These are phyloP conservation scores for Ceratocystis cacaofunesta DNA, from an alignment of 2,329 filamentous ascomycete genomes.

Conservation along the genomic window DNA sequence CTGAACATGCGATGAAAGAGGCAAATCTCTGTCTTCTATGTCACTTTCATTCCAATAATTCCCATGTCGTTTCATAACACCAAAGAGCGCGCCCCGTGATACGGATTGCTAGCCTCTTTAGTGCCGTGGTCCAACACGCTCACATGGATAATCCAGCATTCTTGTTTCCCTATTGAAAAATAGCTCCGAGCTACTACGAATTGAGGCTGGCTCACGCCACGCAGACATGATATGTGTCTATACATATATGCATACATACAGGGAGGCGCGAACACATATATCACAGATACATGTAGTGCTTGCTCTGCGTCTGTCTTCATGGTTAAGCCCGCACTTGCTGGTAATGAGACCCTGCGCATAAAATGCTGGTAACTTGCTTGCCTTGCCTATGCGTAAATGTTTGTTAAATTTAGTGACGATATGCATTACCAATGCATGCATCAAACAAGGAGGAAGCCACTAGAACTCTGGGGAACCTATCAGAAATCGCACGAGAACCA, in stretches of 20 bases:
- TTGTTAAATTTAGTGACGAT: background rate
- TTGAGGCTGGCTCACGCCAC: background rate
- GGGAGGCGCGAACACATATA: no score
- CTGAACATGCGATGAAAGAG: constrained; percentile 3
- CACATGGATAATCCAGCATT: no score
- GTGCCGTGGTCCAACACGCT: no score
- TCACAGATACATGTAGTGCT: background rate
- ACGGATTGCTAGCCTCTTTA: no score
- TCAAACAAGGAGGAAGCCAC: constrained; percentile 1
- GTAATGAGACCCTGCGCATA: background rate
- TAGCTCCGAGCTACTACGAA: background rate
- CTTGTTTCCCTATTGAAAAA: background rate
- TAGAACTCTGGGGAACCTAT: background rate
- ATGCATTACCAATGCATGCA: background rate
- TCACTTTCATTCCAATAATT: background rate
- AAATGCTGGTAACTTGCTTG: background rate
- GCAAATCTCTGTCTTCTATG: background rate
- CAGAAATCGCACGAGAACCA: background rate
- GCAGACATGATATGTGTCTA: background rate
- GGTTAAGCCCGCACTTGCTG: background rate
- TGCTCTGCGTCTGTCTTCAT: background rate
- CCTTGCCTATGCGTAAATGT: background rate
- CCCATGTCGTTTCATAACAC: background rate
- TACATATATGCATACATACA: background rate
- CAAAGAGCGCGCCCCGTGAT: background rate